A percentile compares a stretch with the other conserved stretches of the same genome.
phyloP scores from a whole-genome alignment of 108 stramenopile species.

The Parmales sp. region DNA sequence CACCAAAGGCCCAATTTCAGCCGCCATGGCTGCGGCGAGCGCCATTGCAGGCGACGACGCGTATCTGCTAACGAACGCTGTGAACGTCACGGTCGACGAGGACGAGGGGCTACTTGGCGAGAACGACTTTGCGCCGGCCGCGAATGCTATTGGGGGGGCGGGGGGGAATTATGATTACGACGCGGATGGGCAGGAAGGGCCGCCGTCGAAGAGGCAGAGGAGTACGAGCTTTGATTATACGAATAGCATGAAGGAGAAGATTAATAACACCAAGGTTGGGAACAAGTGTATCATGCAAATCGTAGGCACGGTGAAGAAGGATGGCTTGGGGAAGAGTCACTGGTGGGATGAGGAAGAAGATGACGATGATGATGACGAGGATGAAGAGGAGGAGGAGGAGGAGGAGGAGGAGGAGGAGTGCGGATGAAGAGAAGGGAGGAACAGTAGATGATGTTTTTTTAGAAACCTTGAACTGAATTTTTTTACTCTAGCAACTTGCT shows the following conservation, averaged over 20 bases:
- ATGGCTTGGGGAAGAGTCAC: background rate
- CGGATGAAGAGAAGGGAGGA: too few relatives aligned
- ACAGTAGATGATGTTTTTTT: too few relatives aligned
- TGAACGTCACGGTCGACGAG: background rate
- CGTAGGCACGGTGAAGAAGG: background rate
- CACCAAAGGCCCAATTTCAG: too few relatives aligned
- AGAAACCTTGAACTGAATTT: too few relatives aligned
- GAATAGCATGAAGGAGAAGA: background rate
- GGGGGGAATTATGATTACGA: background rate
- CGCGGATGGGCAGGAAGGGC: too few relatives aligned
- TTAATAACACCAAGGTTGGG: background rate
- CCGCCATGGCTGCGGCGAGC: background rate
- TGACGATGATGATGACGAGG: background rate
- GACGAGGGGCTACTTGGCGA: background rate
- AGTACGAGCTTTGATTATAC: too few relatives aligned
- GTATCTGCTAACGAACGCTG: background rate
- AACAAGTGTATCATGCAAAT: background rate
- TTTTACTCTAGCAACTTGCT: too few relatives aligned
- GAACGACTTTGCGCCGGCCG: background rate
- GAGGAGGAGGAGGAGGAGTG: too few relatives aligned
- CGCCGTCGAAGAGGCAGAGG: too few relatives aligned
- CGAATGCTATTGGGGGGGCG: background rate
- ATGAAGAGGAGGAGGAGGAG: background rate
- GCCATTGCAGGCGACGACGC: background rate
- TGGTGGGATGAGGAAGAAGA: constrained; percentile 11